These are phyloP conservation scores for Apiospora sp. DNA, from an alignment of 2,329 filamentous ascomycete genomes.

Conservation along the genomic window DNA sequence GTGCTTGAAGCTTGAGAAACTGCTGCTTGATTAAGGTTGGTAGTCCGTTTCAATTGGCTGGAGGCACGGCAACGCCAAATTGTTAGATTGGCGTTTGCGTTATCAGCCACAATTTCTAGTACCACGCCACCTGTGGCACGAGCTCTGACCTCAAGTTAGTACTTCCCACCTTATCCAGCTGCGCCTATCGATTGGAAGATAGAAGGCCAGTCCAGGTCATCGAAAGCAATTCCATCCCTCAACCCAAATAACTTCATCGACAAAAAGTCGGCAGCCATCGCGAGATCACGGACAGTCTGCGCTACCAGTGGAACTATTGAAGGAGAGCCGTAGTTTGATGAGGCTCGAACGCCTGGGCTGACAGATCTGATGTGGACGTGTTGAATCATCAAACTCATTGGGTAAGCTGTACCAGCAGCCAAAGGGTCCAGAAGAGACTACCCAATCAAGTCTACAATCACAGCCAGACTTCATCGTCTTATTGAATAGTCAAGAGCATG, in stretches of 20 bases:
- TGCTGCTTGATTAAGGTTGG: neutral
- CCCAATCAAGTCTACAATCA: neutral
- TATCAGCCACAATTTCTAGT: neutral
- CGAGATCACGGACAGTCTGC: neutral
- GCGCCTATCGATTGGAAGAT: conserved; percentile 10
- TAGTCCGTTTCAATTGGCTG: neutral
- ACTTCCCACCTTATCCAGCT: conserved; percentile 14
- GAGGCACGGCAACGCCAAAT: neutral
- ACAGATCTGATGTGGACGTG: neutral
- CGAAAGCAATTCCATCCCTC: conserved; percentile 11
- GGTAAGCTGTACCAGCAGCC: neutral
- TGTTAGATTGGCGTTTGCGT: neutral
- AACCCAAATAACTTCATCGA: neutral
- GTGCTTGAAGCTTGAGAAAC: neutral
- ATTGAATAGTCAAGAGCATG: neutral
- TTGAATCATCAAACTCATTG: neutral
- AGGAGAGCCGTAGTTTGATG: neutral
- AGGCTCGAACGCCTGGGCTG: neutral
- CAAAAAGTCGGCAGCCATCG: neutral
- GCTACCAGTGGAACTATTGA: neutral
- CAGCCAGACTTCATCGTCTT: neutral
- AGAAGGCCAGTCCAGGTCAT: neutral
- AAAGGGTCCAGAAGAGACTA: neutral
- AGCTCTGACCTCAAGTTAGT: conserved; percentile 16
- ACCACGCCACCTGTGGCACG: conserved; percentile 2